Evolutionary conservation across 2,329 filamentous ascomycete species (phyloP).

Genomic region (Camillea tinctor): DNA sequence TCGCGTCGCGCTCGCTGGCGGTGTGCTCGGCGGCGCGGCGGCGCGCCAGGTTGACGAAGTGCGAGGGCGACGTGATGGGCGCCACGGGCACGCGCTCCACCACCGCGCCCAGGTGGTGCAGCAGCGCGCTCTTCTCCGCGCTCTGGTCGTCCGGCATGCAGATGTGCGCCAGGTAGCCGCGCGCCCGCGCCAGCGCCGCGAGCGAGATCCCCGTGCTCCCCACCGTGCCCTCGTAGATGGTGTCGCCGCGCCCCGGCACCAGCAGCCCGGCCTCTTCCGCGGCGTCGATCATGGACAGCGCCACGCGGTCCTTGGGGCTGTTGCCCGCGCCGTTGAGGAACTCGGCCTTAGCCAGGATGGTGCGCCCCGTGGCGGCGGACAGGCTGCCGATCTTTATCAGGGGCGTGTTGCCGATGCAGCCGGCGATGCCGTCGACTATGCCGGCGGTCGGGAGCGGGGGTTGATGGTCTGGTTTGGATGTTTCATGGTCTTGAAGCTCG

Average conservation of each 20-base stretch:
- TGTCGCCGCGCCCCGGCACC: constrained; percentile 79
- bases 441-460: constrained; percentile 24
- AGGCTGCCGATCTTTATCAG: constrained; percentile 83
- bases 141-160: constrained; percentile 96
- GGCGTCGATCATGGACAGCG: constrained; percentile 79
- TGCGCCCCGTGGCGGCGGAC: constrained; percentile 81
- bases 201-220: constrained; percentile 95
- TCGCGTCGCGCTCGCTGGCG: constrained; percentile 52
- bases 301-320: constrained; percentile 93
- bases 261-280: constrained; percentile 79
- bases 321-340: constrained; percentile 93
- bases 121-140: constrained; percentile 82
- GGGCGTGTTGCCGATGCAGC: constrained; percentile 90
- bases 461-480: constrained; percentile 17
- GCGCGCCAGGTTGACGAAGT: constrained; percentile 92
- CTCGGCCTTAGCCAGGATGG: constrained; percentile 91
- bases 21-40: constrained; percentile 75
- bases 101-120: constrained; percentile 85
- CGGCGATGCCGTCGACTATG: constrained; percentile 80
- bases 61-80: constrained; percentile 87
- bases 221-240: constrained; percentile 95
- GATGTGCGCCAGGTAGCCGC: constrained; percentile 90
- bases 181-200: constrained; percentile 81
- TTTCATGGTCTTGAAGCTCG: constrained; percentile 56
- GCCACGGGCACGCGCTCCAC: constrained; percentile 89